phyloP scores from a whole-genome alignment of 2,329 filamentous ascomycete species.

The Fusarium fracticaudum region DNA sequence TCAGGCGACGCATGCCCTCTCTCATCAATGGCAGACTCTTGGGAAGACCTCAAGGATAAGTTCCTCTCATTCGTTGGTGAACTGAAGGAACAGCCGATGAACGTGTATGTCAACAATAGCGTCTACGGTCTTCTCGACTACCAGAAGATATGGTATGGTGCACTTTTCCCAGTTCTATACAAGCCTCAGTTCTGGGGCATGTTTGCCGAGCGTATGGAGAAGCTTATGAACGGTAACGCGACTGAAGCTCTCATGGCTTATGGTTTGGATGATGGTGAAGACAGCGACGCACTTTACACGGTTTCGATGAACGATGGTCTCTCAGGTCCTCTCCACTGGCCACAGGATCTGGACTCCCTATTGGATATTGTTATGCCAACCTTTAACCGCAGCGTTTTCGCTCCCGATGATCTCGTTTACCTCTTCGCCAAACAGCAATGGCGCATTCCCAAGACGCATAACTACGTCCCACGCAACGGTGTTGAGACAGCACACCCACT shows the following conservation, averaged over 20 bases:
- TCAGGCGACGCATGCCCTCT: slow-evolving; percentile 59
- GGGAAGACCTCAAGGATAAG: slow-evolving; percentile 46
- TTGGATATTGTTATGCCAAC: slow-evolving; percentile 48
- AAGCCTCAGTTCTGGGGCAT: slow-evolving; percentile 50
- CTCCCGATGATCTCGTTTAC: slow-evolving; percentile 44
- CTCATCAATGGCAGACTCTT: slow-evolving; percentile 48
- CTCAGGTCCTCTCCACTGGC: slow-evolving; percentile 43
- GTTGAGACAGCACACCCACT: slow-evolving; percentile 50
- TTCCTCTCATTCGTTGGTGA: slow-evolving; percentile 47
- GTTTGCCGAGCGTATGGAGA: slow-evolving; percentile 48
- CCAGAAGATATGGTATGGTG: slow-evolving; percentile 48
- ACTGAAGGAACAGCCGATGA: slow-evolving; percentile 52
- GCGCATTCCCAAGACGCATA: slow-evolving; percentile 44
- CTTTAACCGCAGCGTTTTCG: slow-evolving; percentile 47
- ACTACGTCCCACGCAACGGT: slow-evolving; percentile 33
- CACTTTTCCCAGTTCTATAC: slow-evolving; percentile 53
- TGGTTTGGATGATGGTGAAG: slow-evolving; percentile 26
- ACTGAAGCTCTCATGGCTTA: slow-evolving; percentile 52
- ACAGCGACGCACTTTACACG: slow-evolving; percentile 41
- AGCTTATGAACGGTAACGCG: slow-evolving; percentile 52
- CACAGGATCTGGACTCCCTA: slow-evolving; percentile 45
- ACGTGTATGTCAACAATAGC: slow-evolving; percentile 54
- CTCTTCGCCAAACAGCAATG: slow-evolving; percentile 46
- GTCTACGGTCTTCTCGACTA: slow-evolving; percentile 52
- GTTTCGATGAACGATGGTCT: slow-evolving; percentile 44